Base-by-base conservation (phyloP, 305 asterid species). In the Salvia sclarea region DNA sequence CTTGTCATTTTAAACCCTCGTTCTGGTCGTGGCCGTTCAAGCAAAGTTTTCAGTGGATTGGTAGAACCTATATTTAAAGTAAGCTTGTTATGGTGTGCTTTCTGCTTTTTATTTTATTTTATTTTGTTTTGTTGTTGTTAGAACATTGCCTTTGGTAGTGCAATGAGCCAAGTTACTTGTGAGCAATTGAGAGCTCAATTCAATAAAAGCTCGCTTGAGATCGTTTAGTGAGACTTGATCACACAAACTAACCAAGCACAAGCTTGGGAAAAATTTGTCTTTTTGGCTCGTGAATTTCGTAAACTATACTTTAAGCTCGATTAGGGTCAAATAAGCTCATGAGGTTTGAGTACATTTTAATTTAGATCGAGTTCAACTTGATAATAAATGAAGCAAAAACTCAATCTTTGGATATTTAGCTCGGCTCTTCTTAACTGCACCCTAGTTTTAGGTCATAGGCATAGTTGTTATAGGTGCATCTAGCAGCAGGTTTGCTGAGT, bases 51-150 rank as follows among this genome's bases (percentile, higher is more conserved):
- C 63, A 89, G 89, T 74, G 88, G 83, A 74, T 68, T 72, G 80
- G 99, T 88, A 44, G 98, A 94, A 79, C 99, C 99, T 58, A 84
- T 94, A 79, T 86, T 94, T 71, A 87, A 91, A 86, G 99, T 94
- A 83, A 78, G 88, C 68, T 66, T 28, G 24, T 58, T 59, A 53
- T 45, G 35, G 28, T 71, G 28, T 71, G 54, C 49, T 47, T 56
- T 55, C 64, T 4, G 61, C 41, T 7, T 53, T 49, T 30, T 33
- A 13, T 41, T 35, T 9, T 61, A 41, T 73, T 21, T 50, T 47
- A 8, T 37, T 53, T n/a, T n/a, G n/a, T n/a, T 68, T 14, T 53
- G 54, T 52, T 53, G 49, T 60, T 31, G 38, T n/a, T 35, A 21
- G 31, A 35, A 22, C 12, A 25, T 61, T 18, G 17, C 55, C 40